phyloP scores from a whole-genome alignment of 441 rosid genomes.

The Euphorbia schlechtendalii region DNA sequence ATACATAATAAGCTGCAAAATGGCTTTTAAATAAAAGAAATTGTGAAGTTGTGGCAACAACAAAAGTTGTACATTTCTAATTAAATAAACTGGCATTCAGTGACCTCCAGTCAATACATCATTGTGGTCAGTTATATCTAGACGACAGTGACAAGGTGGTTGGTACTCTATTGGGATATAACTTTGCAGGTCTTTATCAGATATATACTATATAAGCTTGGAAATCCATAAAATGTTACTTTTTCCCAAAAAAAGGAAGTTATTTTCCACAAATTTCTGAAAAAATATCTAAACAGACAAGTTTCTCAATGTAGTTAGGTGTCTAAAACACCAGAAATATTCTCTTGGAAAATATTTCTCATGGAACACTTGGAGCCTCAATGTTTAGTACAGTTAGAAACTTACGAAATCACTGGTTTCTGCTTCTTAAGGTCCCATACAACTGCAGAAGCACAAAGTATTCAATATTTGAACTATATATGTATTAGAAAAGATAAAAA shows the following conservation, averaged over 20 bases:
- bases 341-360: not conserved
- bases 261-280: not conserved
- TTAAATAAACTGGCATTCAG: not conserved
- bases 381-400: conserved; percentile 11
- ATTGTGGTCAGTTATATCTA: not conserved
- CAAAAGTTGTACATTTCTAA: not conserved
- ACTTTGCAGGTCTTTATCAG: not conserved
- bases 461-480: conserved; percentile 13
- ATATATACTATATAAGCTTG: not conserved
- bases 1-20: not conserved
- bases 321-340: not conserved
- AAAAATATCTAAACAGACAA: not conserved
- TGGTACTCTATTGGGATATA: not conserved
- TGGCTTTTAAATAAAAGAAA: not conserved
- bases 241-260: not conserved
- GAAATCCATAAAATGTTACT: not conserved
- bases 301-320: not conserved
- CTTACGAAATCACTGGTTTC: conserved; percentile 88
- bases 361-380: not conserved
- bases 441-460: conserved; percentile 38
- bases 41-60: too few relatives aligned
- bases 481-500: conserved; percentile 9
- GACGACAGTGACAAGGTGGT: not conserved
- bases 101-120: not conserved
- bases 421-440: conserved; percentile 99